Evolutionary conservation across 2,329 filamentous ascomycete genomes (phyloP).

Genomic region (Cryphonectria parasitica): DNA sequence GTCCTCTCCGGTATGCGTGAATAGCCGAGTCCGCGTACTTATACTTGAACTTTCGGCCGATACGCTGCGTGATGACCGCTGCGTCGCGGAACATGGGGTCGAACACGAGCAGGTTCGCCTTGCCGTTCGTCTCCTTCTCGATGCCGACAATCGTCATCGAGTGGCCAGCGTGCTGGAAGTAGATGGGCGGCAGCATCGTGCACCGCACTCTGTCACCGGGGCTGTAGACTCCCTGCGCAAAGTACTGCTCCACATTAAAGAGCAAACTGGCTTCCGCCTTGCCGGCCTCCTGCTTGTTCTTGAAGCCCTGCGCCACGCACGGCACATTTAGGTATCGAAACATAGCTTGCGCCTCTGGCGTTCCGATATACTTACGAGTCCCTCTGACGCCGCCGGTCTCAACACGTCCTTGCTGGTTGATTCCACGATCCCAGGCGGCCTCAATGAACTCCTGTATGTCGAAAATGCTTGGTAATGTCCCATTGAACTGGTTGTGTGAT

Average conservation of each 20-base stretch:
- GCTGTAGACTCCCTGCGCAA: constrained; percentile 58
- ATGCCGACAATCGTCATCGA: constrained; percentile 89
- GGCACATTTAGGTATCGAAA: constrained; percentile 71
- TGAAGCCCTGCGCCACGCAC: constrained; percentile 67
- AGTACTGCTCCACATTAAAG: constrained; percentile 73
- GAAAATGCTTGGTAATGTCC: constrained; percentile 73
- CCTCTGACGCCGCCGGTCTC: constrained; percentile 86
- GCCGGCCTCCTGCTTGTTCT: constrained; percentile 48
- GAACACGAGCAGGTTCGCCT: constrained; percentile 77
- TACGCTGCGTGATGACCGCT: constrained; percentile 62
- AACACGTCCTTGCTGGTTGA: constrained; percentile 72
- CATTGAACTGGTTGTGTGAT: constrained; percentile 59
- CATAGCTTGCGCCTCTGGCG: constrained; percentile 85
- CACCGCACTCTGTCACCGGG: constrained; percentile 64
- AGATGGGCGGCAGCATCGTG: constrained; percentile 80
- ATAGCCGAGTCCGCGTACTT: constrained; percentile 59
- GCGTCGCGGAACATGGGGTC: constrained; percentile 82
- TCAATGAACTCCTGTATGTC: constrained; percentile 87
- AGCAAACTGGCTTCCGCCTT: constrained; percentile 63
- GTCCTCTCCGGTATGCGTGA: constrained; percentile 73
- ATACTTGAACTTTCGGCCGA: constrained; percentile 51
- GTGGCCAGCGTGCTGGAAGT: constrained; percentile 88
- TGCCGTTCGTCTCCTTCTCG: constrained; percentile 68
- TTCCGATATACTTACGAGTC: constrained; percentile 96
- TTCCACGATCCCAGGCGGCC: constrained; percentile 81